phyloP scores from a whole-genome alignment of 306 rosid genomes.

The Arachis stenosperma region DNA sequence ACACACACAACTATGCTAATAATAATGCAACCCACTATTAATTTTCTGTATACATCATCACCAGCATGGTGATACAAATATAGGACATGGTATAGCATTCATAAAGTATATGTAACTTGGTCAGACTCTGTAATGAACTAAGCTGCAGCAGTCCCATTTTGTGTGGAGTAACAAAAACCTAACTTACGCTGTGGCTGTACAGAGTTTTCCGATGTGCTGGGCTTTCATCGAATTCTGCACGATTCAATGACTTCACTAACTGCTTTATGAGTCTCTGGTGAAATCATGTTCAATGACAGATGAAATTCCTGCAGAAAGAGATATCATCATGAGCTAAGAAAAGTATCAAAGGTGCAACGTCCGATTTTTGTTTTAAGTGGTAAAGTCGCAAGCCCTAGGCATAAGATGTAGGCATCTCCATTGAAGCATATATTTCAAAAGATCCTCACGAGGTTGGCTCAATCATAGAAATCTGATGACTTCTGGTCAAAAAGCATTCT shows the following conservation, averaged over 20 bases:
- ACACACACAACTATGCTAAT: constrained; percentile 45
- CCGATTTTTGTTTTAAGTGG: no score
- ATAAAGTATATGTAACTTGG: constrained; percentile 42
- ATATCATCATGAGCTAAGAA: background rate
- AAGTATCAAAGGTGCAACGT: background rate
- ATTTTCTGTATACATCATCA: constrained; percentile 61
- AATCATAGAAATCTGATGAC: constrained; percentile 1
- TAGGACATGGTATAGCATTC: constrained; percentile 31
- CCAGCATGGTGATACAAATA: constrained; percentile 48
- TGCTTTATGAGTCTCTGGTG: constrained; percentile 92
- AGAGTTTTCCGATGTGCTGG: constrained; percentile 42
- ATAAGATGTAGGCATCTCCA: constrained; percentile 22
- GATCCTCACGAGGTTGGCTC: background rate
- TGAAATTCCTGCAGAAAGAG: constrained; percentile 81
- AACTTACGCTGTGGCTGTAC: constrained; percentile 64
- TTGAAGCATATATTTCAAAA: background rate
- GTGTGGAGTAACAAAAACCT: constrained; percentile 37
- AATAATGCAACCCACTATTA: constrained; percentile 51
- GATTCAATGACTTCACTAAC: constrained; percentile 97
- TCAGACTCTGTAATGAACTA: constrained; percentile 42
- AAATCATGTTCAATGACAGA: constrained; percentile 89
- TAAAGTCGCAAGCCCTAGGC: background rate
- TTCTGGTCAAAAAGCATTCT: constrained; percentile 15
- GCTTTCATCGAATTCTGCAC: constrained; percentile 68
- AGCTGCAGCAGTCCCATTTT: constrained; percentile 43